phyloP scores from a whole-genome alignment of 352 stramenopile genomes.

The Globisporangium cederbergense region DNA sequence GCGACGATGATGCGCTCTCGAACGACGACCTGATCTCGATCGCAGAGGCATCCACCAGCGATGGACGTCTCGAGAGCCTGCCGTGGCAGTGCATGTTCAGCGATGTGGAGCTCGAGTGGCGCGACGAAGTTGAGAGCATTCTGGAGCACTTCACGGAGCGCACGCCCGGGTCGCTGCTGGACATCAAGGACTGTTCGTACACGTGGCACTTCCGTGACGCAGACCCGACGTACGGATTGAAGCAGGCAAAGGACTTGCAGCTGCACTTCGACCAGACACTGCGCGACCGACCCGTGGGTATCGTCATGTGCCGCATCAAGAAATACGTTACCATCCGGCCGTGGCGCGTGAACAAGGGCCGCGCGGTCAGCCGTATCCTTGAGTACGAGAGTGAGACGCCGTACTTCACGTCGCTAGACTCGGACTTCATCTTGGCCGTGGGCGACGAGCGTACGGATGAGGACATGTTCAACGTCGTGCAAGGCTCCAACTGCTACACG shows the following conservation, averaged over 20 bases:
- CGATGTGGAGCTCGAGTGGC: constrained; percentile 76
- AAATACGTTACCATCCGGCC: constrained; percentile 88
- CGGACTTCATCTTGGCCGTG: constrained; percentile 85
- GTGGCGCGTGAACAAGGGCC: constrained; percentile 85
- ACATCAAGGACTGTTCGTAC: constrained; percentile 85
- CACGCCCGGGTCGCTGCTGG: constrained; percentile 79
- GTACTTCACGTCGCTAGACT: constrained; percentile 70
- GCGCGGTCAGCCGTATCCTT: constrained; percentile 79
- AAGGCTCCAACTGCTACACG: constrained; percentile 87
- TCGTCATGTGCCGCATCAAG: constrained; percentile 88
- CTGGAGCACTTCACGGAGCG: constrained; percentile 87
- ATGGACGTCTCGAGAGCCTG: constrained; percentile 28
- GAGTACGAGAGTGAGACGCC: constrained; percentile 77
- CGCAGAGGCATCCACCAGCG: background rate
- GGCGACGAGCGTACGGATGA: constrained; percentile 86
- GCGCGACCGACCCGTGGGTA: constrained; percentile 71
- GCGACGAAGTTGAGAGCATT: constrained; percentile 75
- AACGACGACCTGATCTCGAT: background rate
- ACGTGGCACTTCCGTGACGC: constrained; percentile 88
- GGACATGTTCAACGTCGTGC: constrained; percentile 90
- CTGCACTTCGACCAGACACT: constrained; percentile 90
- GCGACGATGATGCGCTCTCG: background rate
- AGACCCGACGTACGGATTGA: constrained; percentile 80
- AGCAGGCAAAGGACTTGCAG: constrained; percentile 87
- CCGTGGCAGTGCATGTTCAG: constrained; percentile 84